phyloP scores from a whole-genome alignment of 768 basidiomycete species.

The Tephrocybe rancida region DNA sequence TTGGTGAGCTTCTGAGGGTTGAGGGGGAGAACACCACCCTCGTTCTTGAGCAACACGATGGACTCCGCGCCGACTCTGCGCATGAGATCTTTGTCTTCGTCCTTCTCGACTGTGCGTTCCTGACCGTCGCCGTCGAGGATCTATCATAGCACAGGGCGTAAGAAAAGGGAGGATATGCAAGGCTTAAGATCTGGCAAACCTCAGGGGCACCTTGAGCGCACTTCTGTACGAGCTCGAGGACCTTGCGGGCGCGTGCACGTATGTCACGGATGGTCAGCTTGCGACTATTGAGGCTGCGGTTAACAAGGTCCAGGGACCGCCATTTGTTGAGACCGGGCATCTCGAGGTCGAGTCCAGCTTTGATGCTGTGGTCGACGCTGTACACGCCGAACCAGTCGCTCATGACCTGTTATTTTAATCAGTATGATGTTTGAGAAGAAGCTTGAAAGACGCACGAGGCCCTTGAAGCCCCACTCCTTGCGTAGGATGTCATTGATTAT shows the following conservation, averaged over 20 bases:
- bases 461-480: conserved; percentile 76
- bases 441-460: conserved; percentile 38
- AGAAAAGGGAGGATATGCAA: neutral
- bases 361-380: conserved; percentile 61
- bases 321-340: conserved; percentile 81
- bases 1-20: conserved; percentile 54
- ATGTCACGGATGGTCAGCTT: conserved; percentile 69
- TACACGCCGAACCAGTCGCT: conserved; percentile 86
- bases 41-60: conserved; percentile 79
- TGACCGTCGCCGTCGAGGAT: conserved; percentile 71
- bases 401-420: conserved; percentile 50
- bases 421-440: neutral
- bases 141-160: conserved; percentile 28
- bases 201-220: conserved; percentile 69
- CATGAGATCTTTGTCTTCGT: conserved; percentile 64
- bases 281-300: conserved; percentile 56
- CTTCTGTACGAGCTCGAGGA: conserved; percentile 70
- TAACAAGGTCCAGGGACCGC: conserved; percentile 70
- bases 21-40: conserved; percentile 55
- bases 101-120: conserved; percentile 64
- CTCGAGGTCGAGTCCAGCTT: conserved; percentile 81
- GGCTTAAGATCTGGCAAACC: conserved; percentile 31
- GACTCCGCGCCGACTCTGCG: conserved; percentile 67
- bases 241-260: conserved; percentile 65
- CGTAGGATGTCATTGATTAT: conserved; percentile 62